Evolutionary conservation across 2,329 filamentous ascomycete species (phyloP).

Genomic region (Cladophialophora bantiana): DNA sequence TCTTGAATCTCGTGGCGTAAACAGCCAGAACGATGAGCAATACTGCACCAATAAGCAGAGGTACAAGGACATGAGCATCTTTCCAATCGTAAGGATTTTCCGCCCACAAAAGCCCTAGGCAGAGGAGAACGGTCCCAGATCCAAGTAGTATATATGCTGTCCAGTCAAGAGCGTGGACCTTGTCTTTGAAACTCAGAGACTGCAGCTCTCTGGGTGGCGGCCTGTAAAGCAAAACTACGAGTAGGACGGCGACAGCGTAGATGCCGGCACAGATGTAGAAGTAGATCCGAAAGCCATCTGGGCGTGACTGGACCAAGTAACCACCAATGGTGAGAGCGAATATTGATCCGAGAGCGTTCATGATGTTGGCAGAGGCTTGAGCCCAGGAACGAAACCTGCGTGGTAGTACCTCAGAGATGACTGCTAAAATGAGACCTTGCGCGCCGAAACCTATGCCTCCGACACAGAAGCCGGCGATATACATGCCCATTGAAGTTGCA

Average conservation of each 20-base stretch:
- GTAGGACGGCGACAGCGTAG: slow-evolving; percentile 23
- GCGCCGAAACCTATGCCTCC: slow-evolving; percentile 22
- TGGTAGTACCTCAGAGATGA: slow-evolving; percentile 34
- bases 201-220: slow-evolving; percentile 32
- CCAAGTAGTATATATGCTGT: slow-evolving; percentile 27
- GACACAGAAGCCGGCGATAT: slow-evolving; percentile 30
- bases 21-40: slow-evolving; percentile 55
- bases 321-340: slow-evolving; percentile 24
- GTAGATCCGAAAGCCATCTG: slow-evolving; percentile 31
- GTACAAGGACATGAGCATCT: slow-evolving; percentile 57
- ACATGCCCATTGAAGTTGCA: slow-evolving; percentile 30
- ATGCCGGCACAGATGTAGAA: slow-evolving; percentile 34
- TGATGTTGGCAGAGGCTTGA: slow-evolving; percentile 30
- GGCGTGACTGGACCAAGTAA: slow-evolving; percentile 19
- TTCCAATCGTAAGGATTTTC: slow-evolving; percentile 62
- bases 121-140: slow-evolving; percentile 49
- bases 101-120: slow-evolving; percentile 64
- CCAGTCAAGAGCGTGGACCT: slow-evolving; percentile 32
- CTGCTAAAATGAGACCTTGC: slow-evolving; percentile 29
- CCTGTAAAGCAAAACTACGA: slow-evolving; percentile 29
- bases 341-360: slow-evolving; percentile 24
- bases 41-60: slow-evolving; percentile 56
- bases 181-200: slow-evolving; percentile 25
- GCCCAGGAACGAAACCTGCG: slow-evolving; percentile 29
- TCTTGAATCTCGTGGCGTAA: slow-evolving; percentile 63